Base-by-base conservation (phyloP, 805 yeast genomes). In the Suhomyces canberraensis region DNA sequence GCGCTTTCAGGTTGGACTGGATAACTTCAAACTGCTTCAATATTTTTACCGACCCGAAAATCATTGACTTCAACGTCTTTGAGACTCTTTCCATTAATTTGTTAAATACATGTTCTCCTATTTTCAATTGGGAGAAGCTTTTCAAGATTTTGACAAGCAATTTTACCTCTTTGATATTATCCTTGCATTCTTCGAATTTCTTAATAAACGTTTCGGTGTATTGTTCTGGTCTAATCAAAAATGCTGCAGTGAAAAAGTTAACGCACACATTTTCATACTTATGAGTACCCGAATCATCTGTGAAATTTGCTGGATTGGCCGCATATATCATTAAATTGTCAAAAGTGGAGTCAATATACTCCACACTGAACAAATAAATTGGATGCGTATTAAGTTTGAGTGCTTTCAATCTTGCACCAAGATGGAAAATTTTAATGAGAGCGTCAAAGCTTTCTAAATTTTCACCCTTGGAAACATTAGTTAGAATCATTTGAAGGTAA, bases 361-460 rank as follows among this genome's bases (percentile, higher is more conserved):
- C 44, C 11, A 50, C 21, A 25, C 64, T 50, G 37, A 67, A 68
- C 25, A 40, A 48, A 27, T 51, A 51, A 2, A 66, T 52, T 6
- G 59, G 56, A 41, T 63, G 67, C 11, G 38, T 41, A 4, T 43
- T 33, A 19, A 51, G 34, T 16, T 33, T 32, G 11, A 24, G 8
- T 4, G 48, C 37, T 7, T 55, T 53, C 17, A 64, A 46, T 36
- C 62, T 52, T 1, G 65, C 61, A 2, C 67, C 69, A 30, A 68
- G 47, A 40, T 61, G 59, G 37, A 60, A 64, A 2, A 66, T 52
- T 27, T 59, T 58, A 21, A 61, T 57, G 26, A 68, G 45, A 1
- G 66, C 47, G 35, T 66, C 66, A 40, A 62, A 64, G 30, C 62
- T 50, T 29, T 61, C 68, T 24, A 63, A 46, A 31, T 52, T 60